Evolutionary conservation across 1,284 basidiomycete genomes (phyloP), one percentile per base, ranked within the genome.

Genomic region (Agaricales sp.): DNA sequence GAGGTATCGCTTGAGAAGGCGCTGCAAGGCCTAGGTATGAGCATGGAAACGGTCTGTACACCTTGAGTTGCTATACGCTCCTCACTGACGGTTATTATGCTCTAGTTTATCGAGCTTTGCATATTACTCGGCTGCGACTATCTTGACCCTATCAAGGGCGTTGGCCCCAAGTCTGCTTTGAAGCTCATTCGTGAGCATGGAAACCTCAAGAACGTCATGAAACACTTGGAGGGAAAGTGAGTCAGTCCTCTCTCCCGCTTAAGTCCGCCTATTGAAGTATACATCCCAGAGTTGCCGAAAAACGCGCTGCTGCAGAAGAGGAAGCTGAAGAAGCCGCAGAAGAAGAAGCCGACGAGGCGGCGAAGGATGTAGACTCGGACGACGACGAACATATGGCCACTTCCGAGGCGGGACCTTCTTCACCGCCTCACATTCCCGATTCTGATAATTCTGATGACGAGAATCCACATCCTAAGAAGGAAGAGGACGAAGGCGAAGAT

Each of bases 71-170:
- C 38, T 30, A 48, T 35, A 51, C 26, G 47, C 13, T 50, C 26
- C 24, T 25, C 22, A 30, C 14, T 16, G 14, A 30, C 20, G 21
- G 21, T 48, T 20, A 51, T 14, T n/a, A 24, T 45, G 35, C 1
- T 46, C 2, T 60, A 96, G 87, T 99, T 99, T 63, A 91, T 93
- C 60, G 96, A 99, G 57, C 75, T 99, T 2, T 99, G 96, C 64
- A 90, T 99, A 53, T 75, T 99, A 4, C 82, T 98, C 43, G 96
- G 96, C 2, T 99, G 96, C 58, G 96, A 99, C 64, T 99, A 99
- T 66, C 82, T 99, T 35, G 94, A 97, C 56, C 94, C 93, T 1
- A 92, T 99, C 59, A 92, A 83, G 60, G 95, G 95, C 1, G 73
- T 99, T 26, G 96, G 96, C 0, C 90, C 96, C 14, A 98, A 98